A percentile compares a stretch with the other conserved stretches of the same genome.
Evolutionary conservation across 2,329 filamentous ascomycete genomes (phyloP).

Genomic region (Piedraia hortae): DNA sequence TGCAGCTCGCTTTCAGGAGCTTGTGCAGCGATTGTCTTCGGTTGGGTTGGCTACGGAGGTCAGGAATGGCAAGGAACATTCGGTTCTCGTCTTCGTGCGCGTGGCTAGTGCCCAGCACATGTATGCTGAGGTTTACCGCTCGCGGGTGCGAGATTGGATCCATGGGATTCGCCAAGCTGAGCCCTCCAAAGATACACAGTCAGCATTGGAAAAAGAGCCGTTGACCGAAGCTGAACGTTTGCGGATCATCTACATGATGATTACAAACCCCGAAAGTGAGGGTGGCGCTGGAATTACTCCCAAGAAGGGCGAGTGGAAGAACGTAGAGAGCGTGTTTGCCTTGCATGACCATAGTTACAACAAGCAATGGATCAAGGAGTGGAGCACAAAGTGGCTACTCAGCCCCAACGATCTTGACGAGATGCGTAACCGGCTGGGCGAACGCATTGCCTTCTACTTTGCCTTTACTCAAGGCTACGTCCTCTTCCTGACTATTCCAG

Average conservation of each 20-base stretch:
- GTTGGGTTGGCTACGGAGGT: conserved; percentile 77
- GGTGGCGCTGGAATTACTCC: conserved; percentile 24
- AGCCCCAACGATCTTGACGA: conserved; percentile 22
- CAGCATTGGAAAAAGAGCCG: conserved; percentile 42
- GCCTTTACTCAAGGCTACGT: conserved; percentile 85
- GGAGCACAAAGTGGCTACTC: conserved; percentile 20
- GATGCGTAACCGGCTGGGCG: conserved; percentile 22
- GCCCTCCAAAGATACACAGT: conserved; percentile 42
- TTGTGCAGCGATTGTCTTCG: conserved; percentile 44
- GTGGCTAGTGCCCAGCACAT: conserved; percentile 51
- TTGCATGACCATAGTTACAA: conserved; percentile 24
- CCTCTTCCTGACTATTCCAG: conserved; percentile 55
- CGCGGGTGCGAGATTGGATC: conserved; percentile 74
- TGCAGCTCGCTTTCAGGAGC: conserved; percentile 45
- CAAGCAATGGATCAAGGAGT: conserved; percentile 26
- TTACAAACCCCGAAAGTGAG: conserved; percentile 20
- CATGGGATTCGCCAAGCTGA: conserved; percentile 57
- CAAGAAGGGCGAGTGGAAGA: conserved; percentile 23
- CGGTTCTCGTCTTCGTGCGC: conserved; percentile 59
- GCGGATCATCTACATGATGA: conserved; percentile 60
- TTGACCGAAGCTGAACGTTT: conserved; percentile 71
- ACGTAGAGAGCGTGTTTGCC: conserved; percentile 22
- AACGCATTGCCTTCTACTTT: conserved; percentile 73
- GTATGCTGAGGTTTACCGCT: conserved; percentile 51
- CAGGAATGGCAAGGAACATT: conserved; percentile 45